phyloP scores from a whole-genome alignment of 371 early-diverging fungal genomes.

The Blakeslea trispora region DNA sequence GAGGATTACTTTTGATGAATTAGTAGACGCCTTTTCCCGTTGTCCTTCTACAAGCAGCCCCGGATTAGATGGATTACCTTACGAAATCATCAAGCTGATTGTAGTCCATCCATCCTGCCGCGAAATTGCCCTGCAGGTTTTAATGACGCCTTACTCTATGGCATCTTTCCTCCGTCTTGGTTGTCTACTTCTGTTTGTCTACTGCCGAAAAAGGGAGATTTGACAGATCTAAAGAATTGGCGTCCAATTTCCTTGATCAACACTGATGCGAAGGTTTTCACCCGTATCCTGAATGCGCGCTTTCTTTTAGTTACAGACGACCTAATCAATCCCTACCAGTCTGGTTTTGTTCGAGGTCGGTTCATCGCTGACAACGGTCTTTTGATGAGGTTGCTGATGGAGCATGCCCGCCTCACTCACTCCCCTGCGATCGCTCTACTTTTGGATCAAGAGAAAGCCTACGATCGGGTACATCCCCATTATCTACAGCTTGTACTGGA shows the following conservation, averaged over 20 bases:
- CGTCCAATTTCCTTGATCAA: too few relatives aligned
- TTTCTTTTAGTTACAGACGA: not conserved
- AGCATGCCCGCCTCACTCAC: slow-evolving; percentile 3
- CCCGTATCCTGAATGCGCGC: slow-evolving; percentile 18
- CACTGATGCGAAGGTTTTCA: slow-evolving; percentile 29
- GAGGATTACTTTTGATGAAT: not conserved
- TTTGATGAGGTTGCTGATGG: not conserved
- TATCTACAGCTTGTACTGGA: slow-evolving; percentile 7
- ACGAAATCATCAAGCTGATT: slow-evolving; percentile 13
- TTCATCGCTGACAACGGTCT: slow-evolving; percentile 19
- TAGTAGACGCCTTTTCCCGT: not conserved
- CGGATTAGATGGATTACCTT: slow-evolving; percentile 31
- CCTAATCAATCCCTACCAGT: slow-evolving; percentile 8
- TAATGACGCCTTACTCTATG: slow-evolving; percentile 21
- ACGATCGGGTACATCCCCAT: slow-evolving; percentile 19
- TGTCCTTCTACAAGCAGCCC: slow-evolving; percentile 12
- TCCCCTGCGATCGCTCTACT: too few relatives aligned
- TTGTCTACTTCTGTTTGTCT: slow-evolving; percentile 22
- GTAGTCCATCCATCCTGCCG: not conserved
- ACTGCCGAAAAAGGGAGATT: slow-evolving; percentile 27
- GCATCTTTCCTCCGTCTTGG: slow-evolving; percentile 28
- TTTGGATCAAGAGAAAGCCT: too few relatives aligned
- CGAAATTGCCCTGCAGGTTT: slow-evolving; percentile 9
- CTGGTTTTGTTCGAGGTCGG: slow-evolving; percentile 4
- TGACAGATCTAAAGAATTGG: slow-evolving; percentile 15